phyloP scores from a whole-genome alignment of 495 filamentous ascomycete genomes.

The Xylaria curta region DNA sequence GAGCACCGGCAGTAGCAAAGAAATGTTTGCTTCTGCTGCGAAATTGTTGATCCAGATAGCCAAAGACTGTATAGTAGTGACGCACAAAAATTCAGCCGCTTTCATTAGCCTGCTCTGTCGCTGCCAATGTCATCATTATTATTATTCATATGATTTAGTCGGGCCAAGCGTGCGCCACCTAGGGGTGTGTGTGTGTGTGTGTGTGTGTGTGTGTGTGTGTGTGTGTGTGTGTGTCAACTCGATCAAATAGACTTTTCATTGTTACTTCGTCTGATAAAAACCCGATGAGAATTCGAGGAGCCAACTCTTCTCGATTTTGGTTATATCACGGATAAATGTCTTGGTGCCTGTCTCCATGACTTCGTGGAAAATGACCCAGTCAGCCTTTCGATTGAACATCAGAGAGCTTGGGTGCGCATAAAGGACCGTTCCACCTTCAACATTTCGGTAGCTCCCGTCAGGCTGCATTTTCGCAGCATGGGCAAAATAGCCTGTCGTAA shows the following conservation, averaged over 20 bases:
- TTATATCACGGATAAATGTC: conserved; percentile 89
- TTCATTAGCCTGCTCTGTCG: not conserved
- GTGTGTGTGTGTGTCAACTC: not conserved
- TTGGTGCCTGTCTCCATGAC: conserved; percentile 91
- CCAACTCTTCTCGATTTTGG: conserved; percentile 89
- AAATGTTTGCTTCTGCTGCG: not conserved
- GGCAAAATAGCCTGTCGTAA: conserved; percentile 92
- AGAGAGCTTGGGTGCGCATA: conserved; percentile 92
- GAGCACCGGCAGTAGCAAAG: not conserved
- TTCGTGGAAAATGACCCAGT: conserved; percentile 98
- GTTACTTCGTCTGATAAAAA: conserved; percentile 70
- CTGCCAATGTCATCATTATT: not conserved
- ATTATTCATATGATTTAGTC: not conserved
- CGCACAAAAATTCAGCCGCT: not conserved
- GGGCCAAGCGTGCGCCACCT: not conserved
- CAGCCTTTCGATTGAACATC: conserved; percentile 97
- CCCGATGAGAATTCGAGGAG: conserved; percentile 86
- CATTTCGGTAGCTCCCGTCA: conserved; percentile 87
- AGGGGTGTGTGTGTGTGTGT: too few relatives aligned
- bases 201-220: too few relatives aligned
- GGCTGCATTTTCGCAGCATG: conserved; percentile 96
- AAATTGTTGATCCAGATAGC: not conserved
- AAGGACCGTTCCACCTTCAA: conserved; percentile 73
- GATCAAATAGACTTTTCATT: conserved; percentile 3
- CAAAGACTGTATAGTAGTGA: too few relatives aligned